Conservation (phyloP, 1,284 basidiomycete genomes). For the Fistulinella cinereoalba region DNA sequence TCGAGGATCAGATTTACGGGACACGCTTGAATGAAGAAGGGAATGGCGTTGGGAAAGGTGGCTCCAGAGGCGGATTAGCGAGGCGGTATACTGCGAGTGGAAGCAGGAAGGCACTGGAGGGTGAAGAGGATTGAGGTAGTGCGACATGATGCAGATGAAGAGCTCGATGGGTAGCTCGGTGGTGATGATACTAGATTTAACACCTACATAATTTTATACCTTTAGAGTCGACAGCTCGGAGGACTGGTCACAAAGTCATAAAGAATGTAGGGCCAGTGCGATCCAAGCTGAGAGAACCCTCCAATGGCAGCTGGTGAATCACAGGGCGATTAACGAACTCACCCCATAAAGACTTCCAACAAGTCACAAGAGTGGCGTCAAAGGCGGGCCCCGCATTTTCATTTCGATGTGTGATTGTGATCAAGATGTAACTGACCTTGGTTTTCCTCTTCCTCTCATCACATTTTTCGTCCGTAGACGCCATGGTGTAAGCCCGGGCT, state of each 20-base stretch:
- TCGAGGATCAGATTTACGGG: slow-evolving; percentile 29
- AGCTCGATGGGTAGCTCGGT: slow-evolving; percentile 3
- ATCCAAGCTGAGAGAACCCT: slow-evolving; percentile 15
- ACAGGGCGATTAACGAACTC: background rate
- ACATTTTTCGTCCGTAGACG: too few species aligned
- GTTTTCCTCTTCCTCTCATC: too few species aligned
- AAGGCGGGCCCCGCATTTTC: too few species aligned
- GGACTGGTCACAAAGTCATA: slow-evolving; percentile 21
- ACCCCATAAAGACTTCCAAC: too few species aligned
- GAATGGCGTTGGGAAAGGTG: slow-evolving; percentile 25
- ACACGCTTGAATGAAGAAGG: slow-evolving; percentile 34
- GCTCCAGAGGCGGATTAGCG: slow-evolving; percentile 31
- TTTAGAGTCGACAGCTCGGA: slow-evolving; percentile 3
- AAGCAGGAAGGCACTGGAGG: slow-evolving; percentile 33
- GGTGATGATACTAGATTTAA: background rate
- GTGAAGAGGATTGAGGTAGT: slow-evolving; percentile 43
- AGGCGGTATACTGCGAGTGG: slow-evolving; percentile 35
- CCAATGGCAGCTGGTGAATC: background rate
- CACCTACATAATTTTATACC: slow-evolving; percentile 25
- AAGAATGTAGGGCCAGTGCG: slow-evolving; percentile 10
- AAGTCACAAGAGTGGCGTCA: too few species aligned
- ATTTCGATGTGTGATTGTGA: too few species aligned
- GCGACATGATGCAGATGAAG: slow-evolving; percentile 19
- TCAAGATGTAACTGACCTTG: too few species aligned
- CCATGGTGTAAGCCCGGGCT: too few species aligned